Base-by-base conservation (phyloP, 768 basidiomycete genomes). In the Boletus speciosus region DNA sequence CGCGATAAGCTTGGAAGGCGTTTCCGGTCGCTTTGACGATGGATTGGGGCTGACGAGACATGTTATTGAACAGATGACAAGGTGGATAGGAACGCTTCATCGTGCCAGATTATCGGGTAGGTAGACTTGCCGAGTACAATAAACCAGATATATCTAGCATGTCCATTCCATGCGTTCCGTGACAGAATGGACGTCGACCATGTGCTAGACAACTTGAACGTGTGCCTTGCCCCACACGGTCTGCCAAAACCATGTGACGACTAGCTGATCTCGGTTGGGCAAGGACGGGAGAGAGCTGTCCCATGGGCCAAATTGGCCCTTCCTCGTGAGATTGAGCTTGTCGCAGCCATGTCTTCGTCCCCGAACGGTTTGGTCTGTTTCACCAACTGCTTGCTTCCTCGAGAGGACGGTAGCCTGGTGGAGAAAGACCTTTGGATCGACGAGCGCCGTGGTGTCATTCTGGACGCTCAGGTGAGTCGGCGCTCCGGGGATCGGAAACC, bases 351-450 rank as follows among this genome's bases (percentile, higher is more conserved):
- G 65, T 54, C 66, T 25, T 46, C 52, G 29, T 39, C 58, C 21
- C 39, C 61, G n/a, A 90, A 91, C 69, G 82, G 81, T 43, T 77
- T 93, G 25, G 73, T 92, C 47, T 90, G 92, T 71, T 92, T 94
- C 72, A 93, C 92, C 37, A 93, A 94, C 70, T 92, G 92, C 61
- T 70, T 88, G 52, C 76, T 95, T 25, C 84, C 88, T 1, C 80
- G 78, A 51, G 90, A 93, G 66, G 90, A 93, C 64, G 92, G 92
- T 16, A 81, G 76, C 47, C 76, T 93, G 16, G 69, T 86, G 35
- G 76, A 85, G 66, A 81, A 83, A 62, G 90, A 93, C 62, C 74
- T 93, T 19, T 93, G 90, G 90, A 80, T 93, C 54, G 89, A 93
- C 66, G 81, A 88, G 62, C 73, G 74, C 6, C 78, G 81, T 23